These are phyloP conservation scores for Capsicum chinense DNA, from an alignment of 257 asterid genomes.

Conservation along the genomic window DNA sequence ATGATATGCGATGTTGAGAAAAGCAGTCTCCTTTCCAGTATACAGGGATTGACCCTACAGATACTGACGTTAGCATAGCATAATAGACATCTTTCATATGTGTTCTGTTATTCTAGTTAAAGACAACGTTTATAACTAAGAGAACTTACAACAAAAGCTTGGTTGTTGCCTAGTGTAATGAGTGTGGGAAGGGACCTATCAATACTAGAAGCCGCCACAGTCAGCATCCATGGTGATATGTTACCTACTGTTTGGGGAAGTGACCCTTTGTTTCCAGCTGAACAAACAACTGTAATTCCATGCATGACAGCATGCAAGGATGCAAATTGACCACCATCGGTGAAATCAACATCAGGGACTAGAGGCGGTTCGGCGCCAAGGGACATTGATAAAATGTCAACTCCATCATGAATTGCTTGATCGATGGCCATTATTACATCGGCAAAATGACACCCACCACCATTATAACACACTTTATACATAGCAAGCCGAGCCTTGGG, in stretches of 20 bases:
- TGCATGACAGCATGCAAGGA: constrained; percentile 45
- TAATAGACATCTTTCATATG: background rate
- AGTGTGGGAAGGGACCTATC: constrained; percentile 47
- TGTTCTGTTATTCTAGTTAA: background rate
- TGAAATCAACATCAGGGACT: constrained; percentile 35
- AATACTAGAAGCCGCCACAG: constrained; percentile 45
- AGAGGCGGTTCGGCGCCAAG: constrained; percentile 12
- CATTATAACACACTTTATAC: constrained; percentile 38
- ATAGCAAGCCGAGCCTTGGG: constrained; percentile 49
- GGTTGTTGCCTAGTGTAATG: constrained; percentile 40
- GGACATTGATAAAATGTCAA: constrained; percentile 46
- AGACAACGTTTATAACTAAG: background rate
- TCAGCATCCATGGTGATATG: constrained; percentile 50
- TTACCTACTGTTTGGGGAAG: constrained; percentile 32
- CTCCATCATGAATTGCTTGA: constrained; percentile 53
- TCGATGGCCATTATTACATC: constrained; percentile 47
- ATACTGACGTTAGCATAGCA: background rate
- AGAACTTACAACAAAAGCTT: constrained; percentile 29
- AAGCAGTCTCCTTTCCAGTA: constrained; percentile 39
- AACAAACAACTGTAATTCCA: constrained; percentile 46
- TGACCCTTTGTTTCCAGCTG: constrained; percentile 49
- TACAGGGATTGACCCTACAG: constrained; percentile 43
- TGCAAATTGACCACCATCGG: constrained; percentile 30
- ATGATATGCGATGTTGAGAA: constrained; percentile 26
- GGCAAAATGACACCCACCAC: background rate